Conservation (phyloP, 2,329 filamentous ascomycete species). For the Fusarium dlaminii region DNA sequence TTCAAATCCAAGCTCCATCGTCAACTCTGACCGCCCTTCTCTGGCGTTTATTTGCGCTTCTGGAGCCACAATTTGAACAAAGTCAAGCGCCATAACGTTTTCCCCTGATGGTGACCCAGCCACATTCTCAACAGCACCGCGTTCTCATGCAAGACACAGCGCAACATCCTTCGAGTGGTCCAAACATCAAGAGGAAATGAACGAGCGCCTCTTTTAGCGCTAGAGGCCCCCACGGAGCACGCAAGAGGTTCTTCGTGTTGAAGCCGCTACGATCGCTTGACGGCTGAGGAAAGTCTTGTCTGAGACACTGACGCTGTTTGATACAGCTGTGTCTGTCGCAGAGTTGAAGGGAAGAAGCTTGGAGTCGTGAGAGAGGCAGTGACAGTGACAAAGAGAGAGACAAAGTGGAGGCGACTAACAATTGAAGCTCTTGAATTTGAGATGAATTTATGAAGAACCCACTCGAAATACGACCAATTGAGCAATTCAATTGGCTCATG, state of each 20-base stretch:
- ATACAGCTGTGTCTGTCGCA: constrained; percentile 10
- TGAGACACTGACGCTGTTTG: constrained; percentile 21
- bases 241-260: constrained; percentile 15
- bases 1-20: neutral
- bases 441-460: neutral
- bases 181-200: constrained; percentile 30
- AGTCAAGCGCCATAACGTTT: neutral
- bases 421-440: neutral
- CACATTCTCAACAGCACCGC: constrained; percentile 4
- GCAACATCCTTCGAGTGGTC: constrained; percentile 13
- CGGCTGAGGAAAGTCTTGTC: neutral
- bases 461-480: constrained; percentile 9
- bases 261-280: neutral
- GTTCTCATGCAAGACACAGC: constrained; percentile 5
- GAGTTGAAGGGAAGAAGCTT: constrained; percentile 11
- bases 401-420: constrained; percentile 11
- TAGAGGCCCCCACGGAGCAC: constrained; percentile 22
- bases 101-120: constrained; percentile 7
- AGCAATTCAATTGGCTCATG: neutral
- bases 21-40: neutral
- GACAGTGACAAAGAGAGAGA: neutral
- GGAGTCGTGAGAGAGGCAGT: neutral
- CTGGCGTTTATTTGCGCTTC: constrained; percentile 6
- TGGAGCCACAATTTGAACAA: neutral
- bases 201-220: constrained; percentile 17